Percentiles rank a stretch among this genome's conserved stretches.
These are phyloP conservation scores for Talaromyces wortmannii DNA, from an alignment of 495 filamentous ascomycete species.

Conservation along the genomic window DNA sequence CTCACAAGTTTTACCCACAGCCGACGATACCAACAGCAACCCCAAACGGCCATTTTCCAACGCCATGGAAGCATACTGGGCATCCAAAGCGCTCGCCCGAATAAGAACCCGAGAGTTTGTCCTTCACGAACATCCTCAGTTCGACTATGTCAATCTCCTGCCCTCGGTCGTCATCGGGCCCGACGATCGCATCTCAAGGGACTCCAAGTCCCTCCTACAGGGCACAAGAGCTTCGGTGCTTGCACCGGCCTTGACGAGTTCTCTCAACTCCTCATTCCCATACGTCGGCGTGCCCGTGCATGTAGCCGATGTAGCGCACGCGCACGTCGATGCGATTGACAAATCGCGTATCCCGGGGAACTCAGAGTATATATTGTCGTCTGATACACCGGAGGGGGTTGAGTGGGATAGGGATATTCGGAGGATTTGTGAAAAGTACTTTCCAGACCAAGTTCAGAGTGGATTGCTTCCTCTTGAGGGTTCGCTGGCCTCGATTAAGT, in stretches of 20 bases:
- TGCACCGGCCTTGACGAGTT: conserved; percentile 5
- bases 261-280: conserved; percentile 10
- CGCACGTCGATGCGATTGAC: conserved; percentile 20
- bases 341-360: conserved; percentile 6
- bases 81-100: conserved; percentile 23
- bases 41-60: conserved; percentile 2
- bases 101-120: conserved; percentile 15
- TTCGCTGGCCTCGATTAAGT: conserved; percentile 19
- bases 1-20: conserved; percentile 1
- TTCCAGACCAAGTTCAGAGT: conserved; percentile 30
- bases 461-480: conserved; percentile 30
- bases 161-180: conserved; percentile 15
- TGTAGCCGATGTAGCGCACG: conserved; percentile 16
- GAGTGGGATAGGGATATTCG: conserved; percentile 36
- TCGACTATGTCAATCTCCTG: conserved; percentile 14
- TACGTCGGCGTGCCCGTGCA: conserved; percentile 15
- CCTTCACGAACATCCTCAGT: conserved; percentile 8
- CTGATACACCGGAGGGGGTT: conserved; percentile 11
- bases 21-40: conserved; percentile 9
- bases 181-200: conserved; percentile 8
- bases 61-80: conserved; percentile 19
- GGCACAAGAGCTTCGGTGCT: conserved; percentile 10
- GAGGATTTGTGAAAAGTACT: conserved; percentile 27
- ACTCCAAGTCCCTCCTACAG: conserved; percentile 6
- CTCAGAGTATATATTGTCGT: conserved; percentile 13